Percentiles rank a stretch among this genome's conserved stretches.
phyloP scores from a whole-genome alignment of 2,329 filamentous ascomycete genomes.

The Alternaria postmessia region DNA sequence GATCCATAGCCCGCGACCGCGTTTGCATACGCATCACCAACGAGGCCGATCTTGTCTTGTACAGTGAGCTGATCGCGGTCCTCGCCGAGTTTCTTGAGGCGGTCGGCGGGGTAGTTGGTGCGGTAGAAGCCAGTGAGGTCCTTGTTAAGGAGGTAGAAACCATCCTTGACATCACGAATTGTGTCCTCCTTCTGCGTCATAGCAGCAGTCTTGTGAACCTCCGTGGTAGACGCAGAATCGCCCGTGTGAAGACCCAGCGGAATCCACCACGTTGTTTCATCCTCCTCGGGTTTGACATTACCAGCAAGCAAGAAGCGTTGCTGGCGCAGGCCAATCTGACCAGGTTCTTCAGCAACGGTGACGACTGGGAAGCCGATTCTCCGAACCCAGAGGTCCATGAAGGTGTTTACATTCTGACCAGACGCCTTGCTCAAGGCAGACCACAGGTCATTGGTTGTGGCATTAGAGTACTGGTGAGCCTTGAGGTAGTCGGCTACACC shows the following conservation, averaged over 20 bases:
- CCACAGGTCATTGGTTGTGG: constrained; percentile 92
- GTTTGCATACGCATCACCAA: constrained; percentile 88
- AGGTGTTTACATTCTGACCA: constrained; percentile 80
- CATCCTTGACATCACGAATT: constrained; percentile 74
- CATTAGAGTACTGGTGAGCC: constrained; percentile 86
- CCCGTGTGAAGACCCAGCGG: constrained; percentile 86
- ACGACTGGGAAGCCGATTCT: constrained; percentile 95
- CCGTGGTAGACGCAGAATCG: constrained; percentile 60
- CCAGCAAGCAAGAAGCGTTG: constrained; percentile 90
- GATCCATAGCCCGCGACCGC: constrained; percentile 86
- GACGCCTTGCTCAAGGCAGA: constrained; percentile 85
- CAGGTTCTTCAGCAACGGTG: constrained; percentile 82
- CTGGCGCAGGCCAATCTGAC: constrained; percentile 83
- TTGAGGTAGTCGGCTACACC: constrained; percentile 92
- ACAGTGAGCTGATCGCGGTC: constrained; percentile 78
- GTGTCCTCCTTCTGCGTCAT: constrained; percentile 80
- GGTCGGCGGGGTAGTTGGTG: constrained; percentile 88
- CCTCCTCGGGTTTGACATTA: constrained; percentile 89
- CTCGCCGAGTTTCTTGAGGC: constrained; percentile 80
- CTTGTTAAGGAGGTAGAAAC: constrained; percentile 94
- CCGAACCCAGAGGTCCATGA: constrained; percentile 95
- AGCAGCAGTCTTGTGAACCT: constrained; percentile 70
- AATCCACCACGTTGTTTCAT: constrained; percentile 94
- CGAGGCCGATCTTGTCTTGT: constrained; percentile 90
- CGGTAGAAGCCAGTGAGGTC: constrained; percentile 90